Percentiles rank a stretch among this genome's conserved stretches.
Evolutionary conservation across 805 yeast species (phyloP).

Genomic region (Kazachstania kunashirensis): DNA sequence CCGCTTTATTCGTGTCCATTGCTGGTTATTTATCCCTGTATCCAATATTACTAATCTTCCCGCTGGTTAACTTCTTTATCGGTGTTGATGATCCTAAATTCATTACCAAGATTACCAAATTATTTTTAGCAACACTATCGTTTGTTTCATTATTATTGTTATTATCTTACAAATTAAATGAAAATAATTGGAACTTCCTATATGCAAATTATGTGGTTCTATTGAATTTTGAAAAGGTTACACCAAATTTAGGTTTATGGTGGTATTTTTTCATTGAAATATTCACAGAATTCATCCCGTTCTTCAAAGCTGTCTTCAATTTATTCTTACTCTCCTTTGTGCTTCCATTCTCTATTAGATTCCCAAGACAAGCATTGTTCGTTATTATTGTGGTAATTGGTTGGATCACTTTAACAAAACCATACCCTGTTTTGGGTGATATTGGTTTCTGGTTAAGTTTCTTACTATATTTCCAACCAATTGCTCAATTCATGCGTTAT

Average conservation of each 20-base stretch:
- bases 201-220: constrained; percentile 46
- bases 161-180: constrained; percentile 33
- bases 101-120: background rate
- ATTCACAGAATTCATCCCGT: constrained; percentile 79
- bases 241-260: constrained; percentile 94
- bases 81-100: background rate
- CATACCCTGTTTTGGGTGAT: constrained; percentile 83
- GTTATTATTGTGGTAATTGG: constrained; percentile 43
- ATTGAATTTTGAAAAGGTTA: constrained; percentile 54
- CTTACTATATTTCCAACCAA: constrained; percentile 38
- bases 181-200: constrained; percentile 38
- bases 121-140: constrained; percentile 1
- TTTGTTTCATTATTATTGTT: constrained; percentile 19
- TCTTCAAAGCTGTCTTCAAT: constrained; percentile 78
- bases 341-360: constrained; percentile 65
- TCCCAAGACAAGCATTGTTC: constrained; percentile 49
- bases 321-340: constrained; percentile 56
- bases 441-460: constrained; percentile 46
- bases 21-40: constrained; percentile 57
- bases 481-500: constrained; percentile 38
- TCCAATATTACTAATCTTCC: constrained; percentile 51
- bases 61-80: constrained; percentile 23
- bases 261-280: constrained; percentile 97
- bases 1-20: constrained; percentile 28
- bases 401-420: constrained; percentile 54